These are phyloP conservation scores for Malus domestica DNA, from an alignment of 306 rosid genomes.

Conservation along the genomic window DNA sequence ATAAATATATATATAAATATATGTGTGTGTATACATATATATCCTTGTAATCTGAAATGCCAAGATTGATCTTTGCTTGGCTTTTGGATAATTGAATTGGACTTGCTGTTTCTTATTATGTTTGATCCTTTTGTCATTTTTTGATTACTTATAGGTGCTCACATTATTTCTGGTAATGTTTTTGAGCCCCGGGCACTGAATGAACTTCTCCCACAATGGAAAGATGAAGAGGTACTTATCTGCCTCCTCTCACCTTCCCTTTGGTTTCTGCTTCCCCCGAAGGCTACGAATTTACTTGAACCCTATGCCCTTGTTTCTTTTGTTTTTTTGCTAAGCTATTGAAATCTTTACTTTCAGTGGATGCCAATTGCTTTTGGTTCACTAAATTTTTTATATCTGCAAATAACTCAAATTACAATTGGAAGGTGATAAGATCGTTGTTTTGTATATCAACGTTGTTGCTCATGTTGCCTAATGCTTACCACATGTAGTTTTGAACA, in stretches of 20 bases:
- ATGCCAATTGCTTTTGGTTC: not conserved
- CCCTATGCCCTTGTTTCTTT: not conserved
- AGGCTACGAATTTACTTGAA: not conserved
- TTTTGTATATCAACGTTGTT: not conserved
- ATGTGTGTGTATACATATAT: too few species aligned
- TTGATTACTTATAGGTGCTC: conserved; percentile 56
- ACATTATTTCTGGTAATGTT: conserved; percentile 84
- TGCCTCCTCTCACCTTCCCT: not conserved
- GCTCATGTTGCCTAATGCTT: not conserved
- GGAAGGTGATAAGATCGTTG: not conserved
- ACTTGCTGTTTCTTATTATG: not conserved
- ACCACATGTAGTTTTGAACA: not conserved
- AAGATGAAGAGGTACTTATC: conserved; percentile 55
- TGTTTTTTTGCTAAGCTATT: not conserved
- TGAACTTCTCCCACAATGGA: conserved; percentile 89
- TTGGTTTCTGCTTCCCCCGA: not conserved
- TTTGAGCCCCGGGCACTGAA: conserved; percentile 86
- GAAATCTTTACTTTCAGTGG: not conserved
- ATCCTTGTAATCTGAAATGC: not conserved
- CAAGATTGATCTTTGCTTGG: not conserved
- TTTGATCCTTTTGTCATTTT: not conserved
- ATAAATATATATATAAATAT: not conserved
- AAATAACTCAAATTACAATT: not conserved
- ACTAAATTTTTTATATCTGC: not conserved
- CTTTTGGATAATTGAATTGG: not conserved